phyloP scores from a whole-genome alignment of 2,329 filamentous ascomycete genomes.

The Alternaria brassicicola region DNA sequence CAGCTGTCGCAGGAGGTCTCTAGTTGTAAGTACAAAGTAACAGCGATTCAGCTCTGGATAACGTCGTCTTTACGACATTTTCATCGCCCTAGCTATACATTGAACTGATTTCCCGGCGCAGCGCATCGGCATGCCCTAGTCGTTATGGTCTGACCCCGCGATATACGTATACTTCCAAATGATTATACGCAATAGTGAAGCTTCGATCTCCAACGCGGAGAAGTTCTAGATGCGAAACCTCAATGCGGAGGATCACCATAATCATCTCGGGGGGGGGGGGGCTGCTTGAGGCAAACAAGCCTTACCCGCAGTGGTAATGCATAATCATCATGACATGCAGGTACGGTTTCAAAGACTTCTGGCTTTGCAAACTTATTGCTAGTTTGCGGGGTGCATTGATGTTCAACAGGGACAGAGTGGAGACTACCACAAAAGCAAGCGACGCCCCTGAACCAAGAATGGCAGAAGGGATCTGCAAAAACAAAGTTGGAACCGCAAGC shows the following conservation, averaged over 20 bases:
- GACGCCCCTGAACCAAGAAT: neutral
- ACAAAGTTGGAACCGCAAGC: neutral
- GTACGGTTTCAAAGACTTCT: constrained; percentile 2
- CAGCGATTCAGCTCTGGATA: neutral
- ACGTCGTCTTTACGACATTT: neutral
- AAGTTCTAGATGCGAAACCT: neutral
- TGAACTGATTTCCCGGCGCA: neutral
- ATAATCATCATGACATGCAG: neutral
- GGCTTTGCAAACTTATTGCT: neutral
- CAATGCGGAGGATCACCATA: neutral
- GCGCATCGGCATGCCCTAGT: neutral
- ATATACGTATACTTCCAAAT: neutral
- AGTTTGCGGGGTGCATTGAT: neutral
- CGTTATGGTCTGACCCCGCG: neutral
- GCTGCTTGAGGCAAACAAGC: neutral
- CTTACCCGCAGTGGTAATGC: neutral
- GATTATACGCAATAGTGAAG: neutral
- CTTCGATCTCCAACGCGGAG: neutral
- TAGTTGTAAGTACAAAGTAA: neutral
- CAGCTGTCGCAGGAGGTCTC: neutral
- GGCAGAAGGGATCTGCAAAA: neutral
- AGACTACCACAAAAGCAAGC: neutral
- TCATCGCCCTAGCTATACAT: neutral
- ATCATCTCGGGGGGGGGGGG: neutral
- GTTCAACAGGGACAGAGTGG: neutral